These are phyloP conservation scores for Coniochaeta ligniaria DNA, from an alignment of 2,329 filamentous ascomycete species.

Conservation along the genomic window DNA sequence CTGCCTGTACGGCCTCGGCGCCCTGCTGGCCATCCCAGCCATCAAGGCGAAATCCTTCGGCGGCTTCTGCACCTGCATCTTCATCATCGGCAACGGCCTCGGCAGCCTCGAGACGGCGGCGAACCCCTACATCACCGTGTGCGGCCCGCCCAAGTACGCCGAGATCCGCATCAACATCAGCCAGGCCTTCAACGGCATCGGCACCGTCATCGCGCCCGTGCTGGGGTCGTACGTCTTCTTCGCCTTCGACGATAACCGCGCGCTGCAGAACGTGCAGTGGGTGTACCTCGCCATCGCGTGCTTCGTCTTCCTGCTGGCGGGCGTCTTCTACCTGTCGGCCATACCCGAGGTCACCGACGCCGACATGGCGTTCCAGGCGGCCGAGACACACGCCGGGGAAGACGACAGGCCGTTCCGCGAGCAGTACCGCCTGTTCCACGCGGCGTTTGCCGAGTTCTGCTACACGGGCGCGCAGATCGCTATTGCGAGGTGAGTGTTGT, in stretches of 20 bases:
- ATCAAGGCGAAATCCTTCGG: slow-evolving; percentile 59
- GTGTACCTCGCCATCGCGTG: slow-evolving; percentile 67
- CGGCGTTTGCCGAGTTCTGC: slow-evolving; percentile 68
- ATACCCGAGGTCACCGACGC: slow-evolving; percentile 68
- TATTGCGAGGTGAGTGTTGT: slow-evolving; percentile 36
- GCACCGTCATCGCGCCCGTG: slow-evolving; percentile 65
- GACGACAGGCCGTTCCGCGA: slow-evolving; percentile 58
- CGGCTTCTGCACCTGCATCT: slow-evolving; percentile 66
- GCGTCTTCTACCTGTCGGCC: slow-evolving; percentile 58
- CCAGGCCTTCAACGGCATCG: slow-evolving; percentile 71
- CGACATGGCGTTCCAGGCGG: slow-evolving; percentile 58
- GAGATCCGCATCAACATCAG: slow-evolving; percentile 70
- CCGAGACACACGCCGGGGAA: slow-evolving; percentile 43
- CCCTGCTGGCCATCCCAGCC: slow-evolving; percentile 46
- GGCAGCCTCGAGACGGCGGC: slow-evolving; percentile 71
- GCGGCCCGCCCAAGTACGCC: slow-evolving; percentile 59
- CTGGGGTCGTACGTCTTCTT: slow-evolving; percentile 71
- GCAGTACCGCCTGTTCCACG: slow-evolving; percentile 71
- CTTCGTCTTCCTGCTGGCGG: slow-evolving; percentile 61
- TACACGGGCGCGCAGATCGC: slow-evolving; percentile 68
- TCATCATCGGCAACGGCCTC: slow-evolving; percentile 68
- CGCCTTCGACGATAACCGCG: slow-evolving; percentile 46
- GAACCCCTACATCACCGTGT: slow-evolving; percentile 60
- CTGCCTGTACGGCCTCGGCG: slow-evolving; percentile 56
- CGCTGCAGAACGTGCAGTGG: slow-evolving; percentile 65